A percentile compares a stretch with the other conserved stretches of the same genome.
phyloP scores from a whole-genome alignment of 495 filamentous ascomycete species.

The Pseudotulostoma volvatum region DNA sequence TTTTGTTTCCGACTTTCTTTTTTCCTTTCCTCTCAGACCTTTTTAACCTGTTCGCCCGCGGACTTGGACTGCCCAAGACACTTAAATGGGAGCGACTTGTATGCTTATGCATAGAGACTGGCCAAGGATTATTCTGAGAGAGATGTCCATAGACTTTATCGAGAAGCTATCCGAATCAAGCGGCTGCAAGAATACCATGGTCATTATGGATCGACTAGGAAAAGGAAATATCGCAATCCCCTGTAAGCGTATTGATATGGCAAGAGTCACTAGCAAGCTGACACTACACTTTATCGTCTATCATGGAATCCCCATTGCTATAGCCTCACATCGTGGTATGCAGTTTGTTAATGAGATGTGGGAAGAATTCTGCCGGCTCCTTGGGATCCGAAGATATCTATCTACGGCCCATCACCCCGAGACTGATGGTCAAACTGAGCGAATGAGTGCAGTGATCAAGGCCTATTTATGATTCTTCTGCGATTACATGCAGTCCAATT shows the following conservation, averaged over 20 bases:
- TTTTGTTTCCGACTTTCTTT: too few species aligned
- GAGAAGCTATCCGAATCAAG: neutral
- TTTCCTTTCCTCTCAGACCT: too few species aligned
- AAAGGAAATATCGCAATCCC: conserved; percentile 6
- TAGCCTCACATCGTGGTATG: conserved; percentile 9
- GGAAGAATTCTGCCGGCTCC: conserved; percentile 6
- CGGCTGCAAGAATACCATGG: conserved; percentile 2
- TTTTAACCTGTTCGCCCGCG: too few species aligned
- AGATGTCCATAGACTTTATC: conserved; percentile 12
- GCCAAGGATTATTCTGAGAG: conserved; percentile 7
- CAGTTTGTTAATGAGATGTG: conserved; percentile 9
- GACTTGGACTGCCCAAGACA: conserved; percentile 8
- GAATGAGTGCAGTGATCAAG: neutral
- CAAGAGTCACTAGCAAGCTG: conserved; percentile 2
- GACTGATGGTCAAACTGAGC: conserved; percentile 5
- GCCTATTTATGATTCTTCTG: neutral
- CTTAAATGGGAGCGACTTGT: too few species aligned
- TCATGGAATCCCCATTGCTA: conserved; percentile 5
- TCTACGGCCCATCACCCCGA: conserved; percentile 11
- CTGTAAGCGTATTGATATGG: conserved; percentile 4
- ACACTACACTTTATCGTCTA: conserved; percentile 2
- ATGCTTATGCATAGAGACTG: too few species aligned
- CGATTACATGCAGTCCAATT: neutral
- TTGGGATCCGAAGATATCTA: conserved; percentile 6
- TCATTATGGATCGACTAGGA: conserved; percentile 6